Evolutionary conservation across 108 stramenopile genomes (phyloP), one percentile per base, ranked within the genome.

Genomic region (Asterionellopsis glacialis): DNA sequence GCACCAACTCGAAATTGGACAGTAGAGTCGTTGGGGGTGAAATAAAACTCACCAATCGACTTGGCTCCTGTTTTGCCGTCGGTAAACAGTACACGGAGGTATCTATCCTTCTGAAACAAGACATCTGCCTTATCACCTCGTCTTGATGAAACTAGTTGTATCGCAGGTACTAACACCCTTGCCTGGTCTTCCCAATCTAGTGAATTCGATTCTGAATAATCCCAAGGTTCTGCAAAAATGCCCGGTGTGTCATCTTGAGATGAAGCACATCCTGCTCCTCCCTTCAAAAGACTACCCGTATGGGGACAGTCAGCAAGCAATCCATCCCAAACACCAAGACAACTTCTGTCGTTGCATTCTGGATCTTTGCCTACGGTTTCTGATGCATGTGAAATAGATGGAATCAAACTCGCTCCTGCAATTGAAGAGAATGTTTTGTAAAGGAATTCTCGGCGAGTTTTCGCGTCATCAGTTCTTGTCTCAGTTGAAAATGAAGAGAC

Each of bases 271-370:
- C 86, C 84, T 41, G 86, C 82, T 24, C 85, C 83, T 11, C 27
- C 49, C 15, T 64, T 52, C 11, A 40, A 15, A n/a, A 49, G 18
- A n/a, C 21, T 38, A 49, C 21, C 51, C 28, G 16, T 22, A 44
- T 83, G 83, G 21, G 87, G 87, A 63, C 87, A 88, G 63, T 88
- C 82, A 15, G 90, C 90, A 21, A 91, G 50, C 0, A 91, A 48
- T 51, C 90, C 90, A 72, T 91, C 90, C 90, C 90, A 91, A 2
- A 91, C 84, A n/a, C 90, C 90, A 0, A 91, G 70, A 57, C 90
- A 91, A 10, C 57, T 63, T 1, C 67, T 27, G 51, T 88, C 78
- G 24, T 87, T 77, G 73, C 90, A 91, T 39, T 68, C 55, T 1
- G 69, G 71, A 66, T 87, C 90, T 64, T 91, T 91, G 14, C 90